Evolutionary conservation across 2,329 filamentous ascomycete species (phyloP).

Genomic region (Coleophoma eucalyptorum): DNA sequence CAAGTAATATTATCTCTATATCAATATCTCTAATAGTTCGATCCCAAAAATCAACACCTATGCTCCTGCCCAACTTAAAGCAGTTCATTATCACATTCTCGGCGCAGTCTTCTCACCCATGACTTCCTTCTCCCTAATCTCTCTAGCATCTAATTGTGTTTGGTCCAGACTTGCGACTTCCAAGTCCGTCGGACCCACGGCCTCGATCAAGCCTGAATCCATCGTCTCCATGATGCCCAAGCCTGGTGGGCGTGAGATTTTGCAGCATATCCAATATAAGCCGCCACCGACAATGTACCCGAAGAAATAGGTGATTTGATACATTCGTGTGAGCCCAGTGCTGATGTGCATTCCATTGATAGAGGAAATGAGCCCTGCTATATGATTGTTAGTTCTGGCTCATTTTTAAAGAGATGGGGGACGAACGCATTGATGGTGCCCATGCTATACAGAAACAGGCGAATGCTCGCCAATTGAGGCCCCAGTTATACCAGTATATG

Average conservation of each 20-base stretch:
- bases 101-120: not conserved
- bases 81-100: not conserved
- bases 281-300: not conserved
- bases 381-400: conserved; percentile 2
- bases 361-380: not conserved
- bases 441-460: too few species aligned
- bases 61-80: too few species aligned
- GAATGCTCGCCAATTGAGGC: conserved; percentile 7
- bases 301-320: not conserved
- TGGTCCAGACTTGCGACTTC: not conserved
- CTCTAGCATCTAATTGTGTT: not conserved
- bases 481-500: conserved; percentile 9
- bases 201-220: not conserved
- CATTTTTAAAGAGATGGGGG: conserved; percentile 5
- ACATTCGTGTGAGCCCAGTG: not conserved
- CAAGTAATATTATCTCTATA: too few species aligned
- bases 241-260: not conserved
- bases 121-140: not conserved
- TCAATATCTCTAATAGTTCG: too few species aligned
- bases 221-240: not conserved
- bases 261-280: not conserved
- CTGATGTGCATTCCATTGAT: not conserved
- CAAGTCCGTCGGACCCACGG: not conserved
- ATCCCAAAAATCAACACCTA: too few species aligned
- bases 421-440: not conserved